Evolutionary conservation across 306 rosid species (phyloP).

Genomic region (Aeschynomene evenia): DNA sequence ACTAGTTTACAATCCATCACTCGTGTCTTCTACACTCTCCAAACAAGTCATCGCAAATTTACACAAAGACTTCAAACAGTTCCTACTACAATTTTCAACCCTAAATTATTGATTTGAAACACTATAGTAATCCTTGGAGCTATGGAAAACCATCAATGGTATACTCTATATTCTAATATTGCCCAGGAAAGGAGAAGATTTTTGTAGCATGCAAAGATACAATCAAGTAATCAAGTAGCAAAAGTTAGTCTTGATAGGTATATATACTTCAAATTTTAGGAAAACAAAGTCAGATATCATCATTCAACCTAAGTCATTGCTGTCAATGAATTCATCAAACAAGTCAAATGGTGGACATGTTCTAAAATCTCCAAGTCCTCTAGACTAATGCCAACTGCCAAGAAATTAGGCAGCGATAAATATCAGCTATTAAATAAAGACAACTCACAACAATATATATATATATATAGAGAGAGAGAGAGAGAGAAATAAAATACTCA

Average conservation of each 20-base stretch:
- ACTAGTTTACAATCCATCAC: neutral
- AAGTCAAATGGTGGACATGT: conserved; percentile 2
- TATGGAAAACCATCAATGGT: too few relatives aligned
- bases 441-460: neutral
- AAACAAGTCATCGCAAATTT: neutral
- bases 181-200: neutral
- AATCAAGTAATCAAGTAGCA: neutral
- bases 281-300: neutral
- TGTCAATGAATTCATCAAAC: neutral
- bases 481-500: too few relatives aligned
- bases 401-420: neutral
- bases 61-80: neutral
- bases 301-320: neutral
- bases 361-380: neutral
- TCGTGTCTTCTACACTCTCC: neutral
- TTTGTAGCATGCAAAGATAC: neutral
- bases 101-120: neutral
- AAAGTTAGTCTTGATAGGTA: neutral
- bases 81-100: neutral
- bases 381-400: neutral
- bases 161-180: neutral
- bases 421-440: conserved; percentile 1
- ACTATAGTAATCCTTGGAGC: neutral
- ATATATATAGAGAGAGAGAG: too few relatives aligned
- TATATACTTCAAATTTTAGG: neutral